Evolutionary conservation across 2,329 filamentous ascomycete species (phyloP), one percentile per base, ranked within the genome.

Genomic region (Diplodia corticola): DNA sequence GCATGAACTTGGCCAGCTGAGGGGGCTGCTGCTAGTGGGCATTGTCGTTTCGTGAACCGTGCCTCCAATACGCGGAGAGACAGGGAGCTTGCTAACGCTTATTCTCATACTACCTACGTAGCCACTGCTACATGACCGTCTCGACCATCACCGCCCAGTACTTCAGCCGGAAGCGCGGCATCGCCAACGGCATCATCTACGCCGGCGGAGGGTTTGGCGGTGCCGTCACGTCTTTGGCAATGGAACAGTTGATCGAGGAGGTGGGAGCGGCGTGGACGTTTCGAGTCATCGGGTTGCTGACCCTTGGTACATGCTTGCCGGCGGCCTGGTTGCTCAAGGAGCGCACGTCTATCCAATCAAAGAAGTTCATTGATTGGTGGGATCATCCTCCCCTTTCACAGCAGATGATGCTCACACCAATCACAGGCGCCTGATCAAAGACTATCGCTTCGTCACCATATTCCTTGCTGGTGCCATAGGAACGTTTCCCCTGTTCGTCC

Each of bases 401-500:
- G n/a, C 28, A 50, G 51, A 55, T 33, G 28, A 5, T 57, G 5
- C 53, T 57, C 26, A 61, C 51, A 40, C 37, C 40, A 35, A 26
- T 40, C 22, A 24, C 63, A 82, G 82, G 83, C 75, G 76, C 33
- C 76, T 88, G 2, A 86, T 88, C 72, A 80, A 80, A 33, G 80
- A 85, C 64, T 65, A 80, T 24, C 80, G 79, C 10, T 88, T 88
- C 72, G 69, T 78, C 5, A 73, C 83, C 2, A 73, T 89, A 28
- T 88, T 88, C 70, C 70, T 84, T 4, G 81, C 82, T 4, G 83
- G 84, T 0, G 83, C 81, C 0, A 79, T 88, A 10, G 86, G 80
- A 1, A 87, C 84, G 1, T 89, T 89, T 68, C 83, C 86, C 0
- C 80, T 88, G 17, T 82, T 87, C 66, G 85, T 88, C 0, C 85